A percentile compares a stretch with the other conserved stretches of the same genome.
Conservation (phyloP, 768 basidiomycete genomes). For the Sutorius australiensis region DNA sequence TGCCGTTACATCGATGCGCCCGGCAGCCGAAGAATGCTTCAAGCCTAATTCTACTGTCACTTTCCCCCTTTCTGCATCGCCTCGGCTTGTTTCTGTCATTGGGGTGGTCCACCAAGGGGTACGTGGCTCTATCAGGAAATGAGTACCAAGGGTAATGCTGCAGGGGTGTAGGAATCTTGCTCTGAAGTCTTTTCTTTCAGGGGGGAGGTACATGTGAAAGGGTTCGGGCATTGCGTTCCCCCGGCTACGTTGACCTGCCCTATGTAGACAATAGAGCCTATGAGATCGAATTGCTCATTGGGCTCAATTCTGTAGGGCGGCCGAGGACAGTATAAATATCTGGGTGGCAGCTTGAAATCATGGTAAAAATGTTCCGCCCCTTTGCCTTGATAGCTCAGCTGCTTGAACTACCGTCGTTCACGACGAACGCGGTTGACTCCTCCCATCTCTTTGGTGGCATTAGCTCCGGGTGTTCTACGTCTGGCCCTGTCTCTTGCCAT, state of each 20-base stretch:
- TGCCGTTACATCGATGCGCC: not conserved
- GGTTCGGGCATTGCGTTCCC: not conserved
- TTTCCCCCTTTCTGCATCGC: not conserved
- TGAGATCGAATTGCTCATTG: not conserved
- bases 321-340: constrained; percentile 4
- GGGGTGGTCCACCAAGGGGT: not conserved
- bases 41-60: not conserved
- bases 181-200: not conserved
- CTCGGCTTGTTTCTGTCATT: not conserved
- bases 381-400: constrained; percentile 22
- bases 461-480: constrained; percentile 50
- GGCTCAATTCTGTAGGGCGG: not conserved
- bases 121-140: not conserved
- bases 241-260: not conserved
- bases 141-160: not conserved
- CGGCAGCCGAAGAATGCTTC: not conserved
- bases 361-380: constrained; percentile 15
- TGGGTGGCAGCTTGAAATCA: not conserved
- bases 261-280: not conserved
- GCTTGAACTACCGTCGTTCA: constrained; percentile 18
- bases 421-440: constrained; percentile 17
- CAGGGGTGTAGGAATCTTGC: not conserved
- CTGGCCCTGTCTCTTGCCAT: constrained; percentile 52
- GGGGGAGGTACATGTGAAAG: not conserved
- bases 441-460: constrained; percentile 31